Conservation (phyloP, 768 basidiomycete species). For the Crucibulum laeve region DNA sequence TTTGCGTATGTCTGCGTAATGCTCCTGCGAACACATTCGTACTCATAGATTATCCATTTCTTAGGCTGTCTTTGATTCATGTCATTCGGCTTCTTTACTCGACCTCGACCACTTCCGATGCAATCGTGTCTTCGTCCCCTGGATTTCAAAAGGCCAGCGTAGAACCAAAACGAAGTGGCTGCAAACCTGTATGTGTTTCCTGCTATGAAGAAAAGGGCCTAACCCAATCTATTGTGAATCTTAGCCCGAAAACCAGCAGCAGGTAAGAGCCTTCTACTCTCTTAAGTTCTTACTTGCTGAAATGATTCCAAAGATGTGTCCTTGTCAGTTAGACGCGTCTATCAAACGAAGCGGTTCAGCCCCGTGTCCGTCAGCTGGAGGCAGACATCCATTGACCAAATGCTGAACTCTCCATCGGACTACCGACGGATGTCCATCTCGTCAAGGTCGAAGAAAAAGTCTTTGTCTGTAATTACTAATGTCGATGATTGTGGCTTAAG, state of each 20-base stretch:
- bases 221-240: not conserved
- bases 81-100: conserved; percentile 37
- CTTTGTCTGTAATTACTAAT: not conserved
- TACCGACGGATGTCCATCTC: conserved; percentile 8
- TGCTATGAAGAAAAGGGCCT: not conserved
- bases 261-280: conserved; percentile 3
- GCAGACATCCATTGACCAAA: conserved; percentile 18
- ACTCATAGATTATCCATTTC: conserved; percentile 1
- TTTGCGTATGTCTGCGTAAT: conserved; percentile 25
- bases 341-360: conserved; percentile 19
- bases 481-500: too few species aligned
- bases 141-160: conserved; percentile 37
- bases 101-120: conserved; percentile 39
- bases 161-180: conserved; percentile 24
- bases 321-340: conserved; percentile 15
- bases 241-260: conserved; percentile 13
- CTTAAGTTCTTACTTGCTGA: not conserved
- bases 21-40: not conserved
- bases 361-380: conserved; percentile 10
- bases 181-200: conserved; percentile 8
- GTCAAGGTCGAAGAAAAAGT: conserved; percentile 1
- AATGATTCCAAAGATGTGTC: conserved; percentile 4
- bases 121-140: conserved; percentile 42
- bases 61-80: conserved; percentile 31
- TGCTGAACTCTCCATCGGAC: conserved; percentile 6